Evolutionary conservation across 2,329 filamentous ascomycete genomes (phyloP).

Genomic region (Ophiocordyceps robertsii): DNA sequence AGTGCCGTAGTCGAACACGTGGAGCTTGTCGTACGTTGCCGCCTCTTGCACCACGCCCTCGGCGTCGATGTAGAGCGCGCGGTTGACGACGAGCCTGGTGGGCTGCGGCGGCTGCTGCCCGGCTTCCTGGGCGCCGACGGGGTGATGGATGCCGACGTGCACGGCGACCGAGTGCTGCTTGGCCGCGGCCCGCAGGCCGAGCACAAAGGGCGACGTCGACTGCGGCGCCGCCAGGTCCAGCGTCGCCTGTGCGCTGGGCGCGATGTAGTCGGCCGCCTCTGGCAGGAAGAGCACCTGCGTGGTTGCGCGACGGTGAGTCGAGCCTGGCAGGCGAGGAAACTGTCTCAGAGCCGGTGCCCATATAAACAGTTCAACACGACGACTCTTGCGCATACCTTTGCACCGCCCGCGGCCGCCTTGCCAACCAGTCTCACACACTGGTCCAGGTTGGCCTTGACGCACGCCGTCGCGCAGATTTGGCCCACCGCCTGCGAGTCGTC

Average conservation of each 20-base stretch:
- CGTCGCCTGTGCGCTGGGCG: constrained; percentile 51
- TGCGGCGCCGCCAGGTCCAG: constrained; percentile 57
- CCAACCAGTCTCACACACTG: constrained; percentile 62
- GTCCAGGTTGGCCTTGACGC: constrained; percentile 63
- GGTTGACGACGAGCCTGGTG: constrained; percentile 33
- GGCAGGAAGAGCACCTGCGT: constrained; percentile 70
- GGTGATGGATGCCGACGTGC: constrained; percentile 80
- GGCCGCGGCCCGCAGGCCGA: constrained; percentile 59
- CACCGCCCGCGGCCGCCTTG: constrained; percentile 62
- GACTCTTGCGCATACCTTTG: constrained; percentile 42
- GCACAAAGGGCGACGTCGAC: constrained; percentile 56
- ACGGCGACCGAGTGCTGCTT: constrained; percentile 51
- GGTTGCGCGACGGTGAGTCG: neutral
- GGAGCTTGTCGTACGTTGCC: constrained; percentile 67
- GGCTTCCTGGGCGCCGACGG: constrained; percentile 20
- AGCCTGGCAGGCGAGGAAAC: too few relatives aligned
- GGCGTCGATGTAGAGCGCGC: constrained; percentile 36
- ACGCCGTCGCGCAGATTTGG: constrained; percentile 77
- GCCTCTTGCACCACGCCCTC: constrained; percentile 26
- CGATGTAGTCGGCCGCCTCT: constrained; percentile 85
- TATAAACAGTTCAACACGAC: neutral
- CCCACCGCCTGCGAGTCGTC: constrained; percentile 50
- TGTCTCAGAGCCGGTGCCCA: neutral
- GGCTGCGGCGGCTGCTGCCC: too few relatives aligned
- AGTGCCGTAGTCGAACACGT: constrained; percentile 64